phyloP scores from a whole-genome alignment of 345 rosid species.

The Salix exigua region DNA sequence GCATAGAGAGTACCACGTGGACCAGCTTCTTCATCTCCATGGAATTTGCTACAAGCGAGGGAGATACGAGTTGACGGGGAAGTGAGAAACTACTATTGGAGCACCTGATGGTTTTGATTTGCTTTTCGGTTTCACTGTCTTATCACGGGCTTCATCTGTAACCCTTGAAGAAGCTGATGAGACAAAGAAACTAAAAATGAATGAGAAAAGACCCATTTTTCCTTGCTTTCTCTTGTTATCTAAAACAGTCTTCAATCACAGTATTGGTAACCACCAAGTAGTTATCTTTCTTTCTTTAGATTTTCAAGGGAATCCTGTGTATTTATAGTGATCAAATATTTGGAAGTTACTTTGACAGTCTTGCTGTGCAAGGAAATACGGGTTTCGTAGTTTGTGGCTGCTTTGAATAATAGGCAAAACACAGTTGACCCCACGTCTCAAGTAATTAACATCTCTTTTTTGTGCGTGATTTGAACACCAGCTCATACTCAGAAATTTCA shows the following conservation, averaged over 20 bases:
- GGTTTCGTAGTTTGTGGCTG: background rate
- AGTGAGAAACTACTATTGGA: slow-evolving; percentile 11
- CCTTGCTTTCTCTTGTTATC: background rate
- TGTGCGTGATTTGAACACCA: too few species aligned
- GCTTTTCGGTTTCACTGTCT: background rate
- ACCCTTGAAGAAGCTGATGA: too few species aligned
- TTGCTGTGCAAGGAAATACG: background rate
- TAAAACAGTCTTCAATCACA: background rate
- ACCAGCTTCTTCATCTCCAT: background rate
- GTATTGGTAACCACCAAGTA: too few species aligned
- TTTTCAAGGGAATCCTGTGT: background rate
- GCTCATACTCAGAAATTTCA: background rate
- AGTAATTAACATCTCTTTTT: too few species aligned
- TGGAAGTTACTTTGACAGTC: background rate
- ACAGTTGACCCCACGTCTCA: too few species aligned
- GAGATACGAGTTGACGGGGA: slow-evolving; percentile 21
- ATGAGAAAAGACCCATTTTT: too few species aligned
- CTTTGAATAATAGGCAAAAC: background rate
- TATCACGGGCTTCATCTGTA: too few species aligned
- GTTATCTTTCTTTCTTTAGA: background rate
- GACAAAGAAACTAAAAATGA: too few species aligned
- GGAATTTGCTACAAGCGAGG: slow-evolving; percentile 20
- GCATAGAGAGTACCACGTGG: too few species aligned
- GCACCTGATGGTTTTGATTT: slow-evolving; percentile 2
- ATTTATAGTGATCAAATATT: background rate